Base-by-base conservation (phyloP, 1,284 basidiomycete genomes). In the Melanopsichium pennsylvanicum region DNA sequence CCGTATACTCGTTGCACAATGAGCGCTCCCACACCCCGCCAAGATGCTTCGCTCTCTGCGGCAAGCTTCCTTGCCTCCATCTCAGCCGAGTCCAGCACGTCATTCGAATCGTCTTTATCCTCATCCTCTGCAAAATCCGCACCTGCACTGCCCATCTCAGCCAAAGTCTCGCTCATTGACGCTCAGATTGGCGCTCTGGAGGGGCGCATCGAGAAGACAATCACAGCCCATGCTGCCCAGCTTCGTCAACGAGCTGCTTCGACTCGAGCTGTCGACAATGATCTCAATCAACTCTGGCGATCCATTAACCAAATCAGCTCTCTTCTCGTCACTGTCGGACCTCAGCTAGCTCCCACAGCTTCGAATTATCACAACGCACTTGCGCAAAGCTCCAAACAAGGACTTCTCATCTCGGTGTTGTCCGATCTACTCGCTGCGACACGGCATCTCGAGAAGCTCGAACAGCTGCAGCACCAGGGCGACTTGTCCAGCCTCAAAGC, bases 101-200 rank as follows among this genome's bases (percentile, higher is more conserved):
- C 31, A 2, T 60, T 47, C 29, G 60, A 48, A 2, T 39, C 52
- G 8, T 36, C 18, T 19, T 29, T n/a, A 16, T 39, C 67, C 6
- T 12, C 47, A 23, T 18, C 34, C 19, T 33, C 46, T 18, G 29
- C 55, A 33, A 37, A n/a, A 11, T 44, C 54, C 16, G 45, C 48
- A 7, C 69, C 69, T 10, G 54, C 52, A 0, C 44, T 71, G 10
- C 69, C 69, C 9, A 59, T 68, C 32, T 71, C 69, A 2, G 62
- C 69, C 49, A 71, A 64, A 26, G 58, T 68, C 7, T 36, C 63
- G 19, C 55, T 71, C 29, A 60, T 71, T 33, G 64, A 71, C 34
- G 64, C 69, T n/a, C 54, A 71, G 49, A 71, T 68, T 37, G 69
- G 68, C 15, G 39, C 51, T 7, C 51, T 67, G 23, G 51, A 63